Evolutionary conservation across 768 basidiomycete genomes (phyloP).

Genomic region (Lentinula sp.): DNA sequence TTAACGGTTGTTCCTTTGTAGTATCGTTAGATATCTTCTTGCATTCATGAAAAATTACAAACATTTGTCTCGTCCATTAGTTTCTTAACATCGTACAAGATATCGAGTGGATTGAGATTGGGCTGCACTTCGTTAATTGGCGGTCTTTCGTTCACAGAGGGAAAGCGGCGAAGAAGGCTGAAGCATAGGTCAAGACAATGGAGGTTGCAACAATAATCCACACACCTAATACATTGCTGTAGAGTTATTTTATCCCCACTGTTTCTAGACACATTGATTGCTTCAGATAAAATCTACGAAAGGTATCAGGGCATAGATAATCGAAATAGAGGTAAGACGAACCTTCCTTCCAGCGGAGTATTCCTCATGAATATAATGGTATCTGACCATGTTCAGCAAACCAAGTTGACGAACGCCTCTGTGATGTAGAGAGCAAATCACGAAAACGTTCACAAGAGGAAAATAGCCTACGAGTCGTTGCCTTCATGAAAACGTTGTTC

Average conservation of each 20-base stretch:
- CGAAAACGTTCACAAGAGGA: not conserved
- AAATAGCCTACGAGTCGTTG: slow-evolving; percentile 65
- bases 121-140: slow-evolving; percentile 69
- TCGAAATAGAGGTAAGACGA: slow-evolving; percentile 5
- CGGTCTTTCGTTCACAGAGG: slow-evolving; percentile 43
- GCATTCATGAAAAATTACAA: slow-evolving; percentile 11
- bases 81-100: slow-evolving; percentile 73
- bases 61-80: slow-evolving; percentile 65
- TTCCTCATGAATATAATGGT: slow-evolving; percentile 72
- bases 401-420: slow-evolving; percentile 81
- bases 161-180: slow-evolving; percentile 71
- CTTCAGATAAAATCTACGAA: slow-evolving; percentile 64
- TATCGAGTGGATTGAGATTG: slow-evolving; percentile 68
- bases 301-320: not conserved
- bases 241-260: slow-evolving; percentile 65
- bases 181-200: slow-evolving; percentile 1
- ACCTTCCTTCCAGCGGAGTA: slow-evolving; percentile 66
- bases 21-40: not conserved
- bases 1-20: slow-evolving; percentile 62
- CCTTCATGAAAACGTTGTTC: slow-evolving; percentile 81
- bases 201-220: not conserved
- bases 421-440: not conserved
- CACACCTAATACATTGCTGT: slow-evolving; percentile 74
- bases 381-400: slow-evolving; percentile 67
- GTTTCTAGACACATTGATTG: slow-evolving; percentile 70